Conservation (phyloP, 345 rosid species). For the Linum trigynum region DNA sequence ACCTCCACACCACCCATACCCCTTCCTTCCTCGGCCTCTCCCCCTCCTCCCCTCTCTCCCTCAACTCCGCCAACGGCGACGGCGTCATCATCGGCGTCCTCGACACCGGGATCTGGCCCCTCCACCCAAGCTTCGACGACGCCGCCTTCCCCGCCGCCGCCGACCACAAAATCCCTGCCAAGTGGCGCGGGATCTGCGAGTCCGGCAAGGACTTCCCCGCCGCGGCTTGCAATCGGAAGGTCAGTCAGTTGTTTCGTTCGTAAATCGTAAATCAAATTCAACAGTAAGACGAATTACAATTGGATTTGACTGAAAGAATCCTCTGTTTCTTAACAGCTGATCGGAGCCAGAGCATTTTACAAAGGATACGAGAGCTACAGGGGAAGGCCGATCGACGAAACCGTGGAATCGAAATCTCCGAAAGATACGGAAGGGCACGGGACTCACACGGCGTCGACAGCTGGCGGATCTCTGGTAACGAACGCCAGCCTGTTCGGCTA, state of each 20-base stretch:
- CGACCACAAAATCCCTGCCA: slow-evolving; percentile 25
- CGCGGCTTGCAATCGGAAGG: slow-evolving; percentile 52
- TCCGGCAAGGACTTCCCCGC: slow-evolving; percentile 50
- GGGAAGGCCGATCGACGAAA: too few relatives aligned
- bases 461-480: slow-evolving; percentile 18
- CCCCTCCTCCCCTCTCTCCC: slow-evolving; percentile 52
- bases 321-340: slow-evolving; percentile 18
- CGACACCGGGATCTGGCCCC: slow-evolving; percentile 88
- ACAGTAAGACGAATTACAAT: too few relatives aligned
- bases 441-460: too few relatives aligned
- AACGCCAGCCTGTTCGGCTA: slow-evolving; percentile 57
- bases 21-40: slow-evolving; percentile 68
- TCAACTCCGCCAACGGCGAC: slow-evolving; percentile 49
- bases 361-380: slow-evolving; percentile 41
- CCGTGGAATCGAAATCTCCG: too few relatives aligned
- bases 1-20: slow-evolving; percentile 75
- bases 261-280: too few relatives aligned
- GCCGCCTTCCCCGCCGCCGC: slow-evolving; percentile 24
- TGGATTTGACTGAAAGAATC: too few relatives aligned
- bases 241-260: too few relatives aligned
- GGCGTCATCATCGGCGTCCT: slow-evolving; percentile 73
- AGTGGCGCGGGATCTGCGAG: slow-evolving; percentile 71
- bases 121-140: slow-evolving; percentile 57
- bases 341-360: slow-evolving; percentile 70
- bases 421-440: too few relatives aligned